A percentile compares a stretch with the other conserved stretches of the same genome.
These are phyloP conservation scores for Herpotrichia juniperi DNA, from an alignment of 2,329 filamentous ascomycete genomes.

Conservation along the genomic window DNA sequence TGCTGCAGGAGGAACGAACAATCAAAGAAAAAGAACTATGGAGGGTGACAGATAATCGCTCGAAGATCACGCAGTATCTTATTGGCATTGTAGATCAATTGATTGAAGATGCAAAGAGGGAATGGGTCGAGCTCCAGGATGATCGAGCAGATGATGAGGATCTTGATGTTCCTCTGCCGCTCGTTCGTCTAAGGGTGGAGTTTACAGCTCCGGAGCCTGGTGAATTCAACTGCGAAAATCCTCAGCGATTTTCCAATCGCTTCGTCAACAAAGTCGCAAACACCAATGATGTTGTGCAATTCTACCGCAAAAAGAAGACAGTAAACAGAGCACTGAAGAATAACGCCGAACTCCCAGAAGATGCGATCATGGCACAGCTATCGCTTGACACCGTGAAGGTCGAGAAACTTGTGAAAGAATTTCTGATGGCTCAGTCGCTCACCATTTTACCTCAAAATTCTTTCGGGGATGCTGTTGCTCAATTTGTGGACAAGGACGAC, in stretches of 20 bases:
- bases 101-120: slow-evolving; percentile 80
- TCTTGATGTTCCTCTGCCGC: slow-evolving; percentile 72
- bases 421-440: slow-evolving; percentile 82
- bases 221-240: slow-evolving; percentile 89
- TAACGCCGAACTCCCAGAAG: slow-evolving; percentile 66
- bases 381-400: slow-evolving; percentile 81
- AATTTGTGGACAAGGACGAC: slow-evolving; percentile 95
- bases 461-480: slow-evolving; percentile 89
- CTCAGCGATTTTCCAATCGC: slow-evolving; percentile 92
- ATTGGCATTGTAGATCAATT: slow-evolving; percentile 81
- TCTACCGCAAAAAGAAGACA: slow-evolving; percentile 83
- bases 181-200: slow-evolving; percentile 90
- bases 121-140: slow-evolving; percentile 79
- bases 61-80: slow-evolving; percentile 77
- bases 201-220: slow-evolving; percentile 85
- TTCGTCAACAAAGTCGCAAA: slow-evolving; percentile 93
- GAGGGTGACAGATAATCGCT: slow-evolving; percentile 81
- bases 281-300: slow-evolving; percentile 90
- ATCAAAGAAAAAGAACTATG: slow-evolving; percentile 79
- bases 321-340: slow-evolving; percentile 54
- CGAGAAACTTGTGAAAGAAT: slow-evolving; percentile 86
- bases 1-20: slow-evolving; percentile 74
- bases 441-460: slow-evolving; percentile 92
- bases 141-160: slow-evolving; percentile 59
- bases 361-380: slow-evolving; percentile 65